Conservation (phyloP, 2,329 filamentous ascomycete genomes). For the Hymenotorrendiella dingleyae region DNA sequence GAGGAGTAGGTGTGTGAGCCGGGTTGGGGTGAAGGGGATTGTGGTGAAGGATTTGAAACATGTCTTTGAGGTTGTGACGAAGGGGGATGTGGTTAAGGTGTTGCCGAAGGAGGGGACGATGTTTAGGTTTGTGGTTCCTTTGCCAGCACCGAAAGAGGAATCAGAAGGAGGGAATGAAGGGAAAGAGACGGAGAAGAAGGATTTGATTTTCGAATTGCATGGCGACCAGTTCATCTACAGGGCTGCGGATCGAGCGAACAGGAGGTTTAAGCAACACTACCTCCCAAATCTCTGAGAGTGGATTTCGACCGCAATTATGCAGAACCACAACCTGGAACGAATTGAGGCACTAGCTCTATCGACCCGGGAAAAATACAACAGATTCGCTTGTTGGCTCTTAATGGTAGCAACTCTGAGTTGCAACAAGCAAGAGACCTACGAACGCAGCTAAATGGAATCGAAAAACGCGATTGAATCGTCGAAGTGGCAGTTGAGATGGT, state of each 20-base stretch:
- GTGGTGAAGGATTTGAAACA: slow-evolving; percentile 85
- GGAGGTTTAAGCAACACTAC: slow-evolving; percentile 86
- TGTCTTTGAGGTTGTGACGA: slow-evolving; percentile 78
- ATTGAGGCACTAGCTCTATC: too few species aligned
- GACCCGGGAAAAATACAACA: too few species aligned
- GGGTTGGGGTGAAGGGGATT: slow-evolving; percentile 80
- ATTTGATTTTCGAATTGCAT: slow-evolving; percentile 75
- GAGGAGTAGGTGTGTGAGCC: slow-evolving; percentile 69
- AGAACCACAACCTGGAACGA: too few species aligned
- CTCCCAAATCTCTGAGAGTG: slow-evolving; percentile 63
- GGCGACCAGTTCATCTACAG: slow-evolving; percentile 82
- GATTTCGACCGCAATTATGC: too few species aligned
- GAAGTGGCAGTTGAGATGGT: too few species aligned
- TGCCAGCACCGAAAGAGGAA: slow-evolving; percentile 10
- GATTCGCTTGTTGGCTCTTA: too few species aligned
- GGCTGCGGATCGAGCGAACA: slow-evolving; percentile 78
- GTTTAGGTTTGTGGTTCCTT: slow-evolving; percentile 69
- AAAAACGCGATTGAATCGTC: too few species aligned
- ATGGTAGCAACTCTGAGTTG: too few species aligned
- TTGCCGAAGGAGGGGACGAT: slow-evolving; percentile 88
- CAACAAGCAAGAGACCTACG: too few species aligned
- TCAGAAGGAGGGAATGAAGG: slow-evolving; percentile 15
- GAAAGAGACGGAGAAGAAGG: slow-evolving; percentile 26
- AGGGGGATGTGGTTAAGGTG: slow-evolving; percentile 62
- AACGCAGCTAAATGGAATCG: too few species aligned